These are phyloP conservation scores for Bretschneidera sinensis DNA, from an alignment of 345 rosid species.

Conservation along the genomic window DNA sequence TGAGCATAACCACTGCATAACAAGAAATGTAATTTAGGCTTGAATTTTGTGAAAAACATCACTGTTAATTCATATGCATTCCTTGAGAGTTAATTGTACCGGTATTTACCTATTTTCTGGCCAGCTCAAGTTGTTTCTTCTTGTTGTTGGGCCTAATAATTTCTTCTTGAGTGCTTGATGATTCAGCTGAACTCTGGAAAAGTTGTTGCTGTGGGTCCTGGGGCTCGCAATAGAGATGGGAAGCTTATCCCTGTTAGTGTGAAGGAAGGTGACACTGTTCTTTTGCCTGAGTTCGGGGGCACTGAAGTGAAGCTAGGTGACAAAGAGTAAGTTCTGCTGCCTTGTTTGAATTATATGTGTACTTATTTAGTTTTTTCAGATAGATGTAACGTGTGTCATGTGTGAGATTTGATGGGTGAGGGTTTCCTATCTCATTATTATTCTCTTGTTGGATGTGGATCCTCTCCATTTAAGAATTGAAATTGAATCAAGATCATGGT, in stretches of 20 bases:
- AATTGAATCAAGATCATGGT: too few relatives aligned
- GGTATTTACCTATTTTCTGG: too few relatives aligned
- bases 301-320: slow-evolving; percentile 79
- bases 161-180: neutral
- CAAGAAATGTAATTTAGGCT: too few relatives aligned
- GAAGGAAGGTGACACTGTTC: slow-evolving; percentile 83
- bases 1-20: too few relatives aligned
- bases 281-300: slow-evolving; percentile 69
- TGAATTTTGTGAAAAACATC: too few relatives aligned
- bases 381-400: too few relatives aligned
- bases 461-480: too few relatives aligned
- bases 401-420: too few relatives aligned
- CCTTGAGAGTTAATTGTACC: too few relatives aligned
- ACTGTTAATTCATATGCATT: too few relatives aligned
- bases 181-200: slow-evolving; percentile 70
- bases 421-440: neutral
- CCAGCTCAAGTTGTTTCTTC: too few relatives aligned
- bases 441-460: neutral
- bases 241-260: slow-evolving; percentile 52
- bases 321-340: slow-evolving; percentile 51
- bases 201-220: slow-evolving; percentile 80
- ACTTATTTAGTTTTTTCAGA: neutral
- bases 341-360: neutral
- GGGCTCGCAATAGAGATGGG: slow-evolving; percentile 53
- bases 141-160: neutral